A percentile compares a stretch with the other conserved stretches of the same genome.
Conservation (phyloP, 805 yeast genomes). For the Starmerella apis region DNA sequence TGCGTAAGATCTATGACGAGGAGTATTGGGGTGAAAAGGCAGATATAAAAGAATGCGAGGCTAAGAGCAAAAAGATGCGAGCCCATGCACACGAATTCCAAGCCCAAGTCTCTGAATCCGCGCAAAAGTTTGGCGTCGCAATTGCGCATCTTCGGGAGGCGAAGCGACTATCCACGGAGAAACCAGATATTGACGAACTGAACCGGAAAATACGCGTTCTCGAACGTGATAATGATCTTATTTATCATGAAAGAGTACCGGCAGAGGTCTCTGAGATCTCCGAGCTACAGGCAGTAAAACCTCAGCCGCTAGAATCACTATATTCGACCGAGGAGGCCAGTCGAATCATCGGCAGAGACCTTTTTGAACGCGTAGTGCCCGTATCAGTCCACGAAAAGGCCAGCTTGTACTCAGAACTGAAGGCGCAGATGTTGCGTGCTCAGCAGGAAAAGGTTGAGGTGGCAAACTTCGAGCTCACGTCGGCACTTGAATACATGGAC, state of each 20-base stretch:
- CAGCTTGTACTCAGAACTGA: constrained; percentile 81
- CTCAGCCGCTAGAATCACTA: constrained; percentile 39
- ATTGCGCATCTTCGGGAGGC: constrained; percentile 55
- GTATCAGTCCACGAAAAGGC: constrained; percentile 76
- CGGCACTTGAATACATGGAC: constrained; percentile 71
- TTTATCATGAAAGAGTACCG: constrained; percentile 74
- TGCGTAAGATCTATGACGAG: constrained; percentile 26
- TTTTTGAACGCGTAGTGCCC: constrained; percentile 75
- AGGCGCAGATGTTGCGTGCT: constrained; percentile 61
- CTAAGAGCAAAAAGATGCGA: constrained; percentile 47
- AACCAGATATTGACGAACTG: constrained; percentile 26
- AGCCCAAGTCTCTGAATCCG: constrained; percentile 44
- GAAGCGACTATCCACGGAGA: constrained; percentile 9
- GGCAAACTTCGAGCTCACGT: constrained; percentile 64
- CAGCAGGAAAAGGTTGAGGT: constrained; percentile 67
- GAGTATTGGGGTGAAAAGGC: constrained; percentile 37
- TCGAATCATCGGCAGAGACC: constrained; percentile 41
- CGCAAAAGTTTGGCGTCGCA: constrained; percentile 62
- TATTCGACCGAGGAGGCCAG: constrained; percentile 33
- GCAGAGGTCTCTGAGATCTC: constrained; percentile 54
- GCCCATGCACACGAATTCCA: constrained; percentile 54
- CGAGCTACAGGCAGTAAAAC: constrained; percentile 57
- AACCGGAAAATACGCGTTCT: constrained; percentile 29
- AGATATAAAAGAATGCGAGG: constrained; percentile 45
- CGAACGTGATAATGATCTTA: constrained; percentile 78